Evolutionary conservation across 2,329 filamentous ascomycete species (phyloP), one percentile per base, ranked within the genome.

Genomic region (Sodiomyces alkalinus): DNA sequence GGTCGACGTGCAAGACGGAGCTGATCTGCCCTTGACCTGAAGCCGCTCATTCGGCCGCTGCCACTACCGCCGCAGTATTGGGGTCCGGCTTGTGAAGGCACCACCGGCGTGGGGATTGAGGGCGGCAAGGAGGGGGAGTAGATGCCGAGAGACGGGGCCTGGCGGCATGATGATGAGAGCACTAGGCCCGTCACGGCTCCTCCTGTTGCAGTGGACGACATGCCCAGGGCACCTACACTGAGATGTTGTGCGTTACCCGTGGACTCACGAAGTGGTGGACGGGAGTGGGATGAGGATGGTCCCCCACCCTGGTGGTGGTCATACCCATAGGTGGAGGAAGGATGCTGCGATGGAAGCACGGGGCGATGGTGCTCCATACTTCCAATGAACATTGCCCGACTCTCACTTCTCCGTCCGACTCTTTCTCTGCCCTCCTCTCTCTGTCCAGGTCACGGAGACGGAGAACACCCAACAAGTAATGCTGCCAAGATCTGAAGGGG

Each of bases 321-420:
- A 38, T 50, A 51, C 20, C 55, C 40, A 39, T 63, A 64, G 29
- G 64, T 62, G 32, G 53, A 45, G 10, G 61, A 62, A 43, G 59
- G 65, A 41, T 58, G 56, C 44, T 68, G 63, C 28, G 60, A 61
- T 27, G 63, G 55, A 38, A 67, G 49, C 36, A 66, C 53, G 22
- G 62, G 58, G 37, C 58, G 54, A 28, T 54, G 49, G 35, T 55
- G 48, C 38, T 38, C 36, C 36, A 38, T 38, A 20, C 20, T 22
- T 24, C n/a, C n/a, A n/a, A n/a, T n/a, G n/a, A n/a, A n/a, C n/a
- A n/a, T n/a, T n/a, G n/a, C n/a, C n/a, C n/a, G n/a, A n/a, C n/a
- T n/a, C n/a, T n/a, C n/a, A n/a, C n/a, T n/a, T n/a, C n/a, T n/a
- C n/a, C n/a, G n/a, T n/a, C n/a, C n/a, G n/a, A n/a, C n/a, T n/a